phyloP scores from a whole-genome alignment of 306 rosid genomes.

The Cicer judaicum region DNA sequence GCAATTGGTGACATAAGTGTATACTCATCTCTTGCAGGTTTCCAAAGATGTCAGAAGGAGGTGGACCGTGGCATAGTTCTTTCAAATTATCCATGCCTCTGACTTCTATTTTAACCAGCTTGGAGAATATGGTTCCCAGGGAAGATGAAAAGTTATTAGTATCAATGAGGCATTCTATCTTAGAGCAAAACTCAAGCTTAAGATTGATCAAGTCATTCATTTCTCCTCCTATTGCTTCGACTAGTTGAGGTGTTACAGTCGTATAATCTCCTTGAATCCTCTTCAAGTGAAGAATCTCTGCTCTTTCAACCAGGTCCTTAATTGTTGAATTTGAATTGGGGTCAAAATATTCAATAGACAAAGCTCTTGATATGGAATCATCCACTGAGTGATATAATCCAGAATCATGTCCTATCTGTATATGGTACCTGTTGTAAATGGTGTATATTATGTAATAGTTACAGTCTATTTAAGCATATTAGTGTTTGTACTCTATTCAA shows the following conservation, averaged over 20 bases:
- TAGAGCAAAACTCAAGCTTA: not conserved
- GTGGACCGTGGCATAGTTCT: constrained; percentile 17
- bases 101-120: not conserved
- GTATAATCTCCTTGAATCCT: not conserved
- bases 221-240: constrained; percentile 15
- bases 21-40: constrained; percentile 7
- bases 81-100: not conserved
- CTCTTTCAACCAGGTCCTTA: not conserved
- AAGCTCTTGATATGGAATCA: constrained; percentile 16
- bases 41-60: not conserved
- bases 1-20: constrained; percentile 7
- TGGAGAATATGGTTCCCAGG: constrained; percentile 5
- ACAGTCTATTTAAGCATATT: too few species aligned
- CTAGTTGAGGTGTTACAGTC: not conserved
- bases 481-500: too few species aligned
- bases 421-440: not conserved
- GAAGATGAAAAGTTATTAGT: constrained; percentile 3
- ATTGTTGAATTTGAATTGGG: constrained; percentile 5
- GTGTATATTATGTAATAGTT: too few species aligned
- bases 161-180: constrained; percentile 15
- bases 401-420: constrained; percentile 1
- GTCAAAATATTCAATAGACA: constrained; percentile 18
- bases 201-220: constrained; percentile 1
- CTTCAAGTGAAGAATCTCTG: not conserved
- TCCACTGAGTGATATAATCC: constrained; percentile 7